Evolutionary conservation across 1,284 basidiomycete species (phyloP).

Genomic region (Naganishia cerealis): DNA sequence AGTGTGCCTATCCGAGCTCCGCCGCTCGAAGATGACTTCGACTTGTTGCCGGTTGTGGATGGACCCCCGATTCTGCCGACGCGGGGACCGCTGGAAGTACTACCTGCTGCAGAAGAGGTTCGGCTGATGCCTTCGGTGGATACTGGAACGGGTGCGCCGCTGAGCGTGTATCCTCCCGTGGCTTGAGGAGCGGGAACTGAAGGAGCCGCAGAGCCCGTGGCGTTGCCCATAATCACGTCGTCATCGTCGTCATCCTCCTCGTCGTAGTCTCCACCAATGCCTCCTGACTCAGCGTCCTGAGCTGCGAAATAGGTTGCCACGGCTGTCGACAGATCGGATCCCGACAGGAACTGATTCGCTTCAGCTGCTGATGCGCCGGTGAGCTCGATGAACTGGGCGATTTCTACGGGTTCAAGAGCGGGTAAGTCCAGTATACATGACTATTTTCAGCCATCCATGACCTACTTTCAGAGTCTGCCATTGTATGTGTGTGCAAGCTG

Average conservation of each 20-base stretch:
- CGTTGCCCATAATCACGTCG: constrained; percentile 33
- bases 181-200: constrained; percentile 1
- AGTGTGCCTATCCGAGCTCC: constrained; percentile 13
- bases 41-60: constrained; percentile 2
- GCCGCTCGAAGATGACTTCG: constrained; percentile 13
- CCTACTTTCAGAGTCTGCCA: constrained; percentile 25
- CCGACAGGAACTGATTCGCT: constrained; percentile 49
- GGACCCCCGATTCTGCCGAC: constrained; percentile 29
- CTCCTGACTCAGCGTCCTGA: constrained; percentile 39
- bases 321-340: constrained; percentile 46
- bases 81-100: constrained; percentile 19
- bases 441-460: neutral
- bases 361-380: constrained; percentile 48
- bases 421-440: neutral
- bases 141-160: constrained; percentile 22
- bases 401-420: constrained; percentile 16
- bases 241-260: constrained; percentile 28
- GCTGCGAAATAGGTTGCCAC: constrained; percentile 51
- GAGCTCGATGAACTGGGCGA: constrained; percentile 48
- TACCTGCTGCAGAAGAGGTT: constrained; percentile 12
- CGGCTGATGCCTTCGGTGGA: constrained; percentile 9
- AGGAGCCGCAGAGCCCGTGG: neutral
- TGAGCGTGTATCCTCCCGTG: constrained; percentile 29
- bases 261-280: constrained; percentile 34
- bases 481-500: neutral